phyloP scores from a whole-genome alignment of 2,329 filamentous ascomycete genomes.

The Pyrenochaeta sp. region DNA sequence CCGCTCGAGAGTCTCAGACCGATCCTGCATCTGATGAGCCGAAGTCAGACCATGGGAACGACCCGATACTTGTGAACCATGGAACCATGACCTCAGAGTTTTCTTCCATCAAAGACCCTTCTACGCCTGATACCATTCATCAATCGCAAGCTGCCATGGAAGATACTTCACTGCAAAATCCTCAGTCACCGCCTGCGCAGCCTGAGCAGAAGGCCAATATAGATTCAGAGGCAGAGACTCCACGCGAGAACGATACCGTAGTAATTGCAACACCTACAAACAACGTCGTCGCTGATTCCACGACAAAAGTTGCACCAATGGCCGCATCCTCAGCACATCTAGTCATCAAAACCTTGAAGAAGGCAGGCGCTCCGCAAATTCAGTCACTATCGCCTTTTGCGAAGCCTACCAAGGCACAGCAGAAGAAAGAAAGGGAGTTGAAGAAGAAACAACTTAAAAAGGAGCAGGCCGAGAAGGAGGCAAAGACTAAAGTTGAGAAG shows the following conservation, averaged over 20 bases:
- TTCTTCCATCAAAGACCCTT: neutral
- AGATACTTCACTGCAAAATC: neutral
- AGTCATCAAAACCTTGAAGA: conserved; percentile 20
- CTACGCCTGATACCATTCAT: neutral
- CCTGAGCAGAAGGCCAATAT: neutral
- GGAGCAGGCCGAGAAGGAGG: conserved; percentile 26
- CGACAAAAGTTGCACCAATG: neutral
- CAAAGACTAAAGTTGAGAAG: conserved; percentile 19
- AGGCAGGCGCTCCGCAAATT: conserved; percentile 35
- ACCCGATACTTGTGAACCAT: conserved; percentile 10
- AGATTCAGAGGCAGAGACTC: neutral
- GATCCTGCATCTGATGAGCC: conserved; percentile 12
- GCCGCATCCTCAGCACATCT: neutral
- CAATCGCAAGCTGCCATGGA: neutral
- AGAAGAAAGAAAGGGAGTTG: conserved; percentile 44
- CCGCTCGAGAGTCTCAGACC: conserved; percentile 29
- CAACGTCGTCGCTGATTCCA: neutral
- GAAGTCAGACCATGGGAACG: neutral
- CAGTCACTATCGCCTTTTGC: conserved; percentile 43
- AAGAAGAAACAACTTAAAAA: conserved; percentile 49
- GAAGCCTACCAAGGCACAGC: conserved; percentile 36
- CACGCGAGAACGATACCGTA: neutral
- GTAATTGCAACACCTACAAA: neutral
- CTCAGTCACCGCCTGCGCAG: neutral
- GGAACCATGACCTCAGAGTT: conserved; percentile 1